phyloP scores from a whole-genome alignment of 2,329 filamentous ascomycete species.

The Pseudogymnoascus sp. region DNA sequence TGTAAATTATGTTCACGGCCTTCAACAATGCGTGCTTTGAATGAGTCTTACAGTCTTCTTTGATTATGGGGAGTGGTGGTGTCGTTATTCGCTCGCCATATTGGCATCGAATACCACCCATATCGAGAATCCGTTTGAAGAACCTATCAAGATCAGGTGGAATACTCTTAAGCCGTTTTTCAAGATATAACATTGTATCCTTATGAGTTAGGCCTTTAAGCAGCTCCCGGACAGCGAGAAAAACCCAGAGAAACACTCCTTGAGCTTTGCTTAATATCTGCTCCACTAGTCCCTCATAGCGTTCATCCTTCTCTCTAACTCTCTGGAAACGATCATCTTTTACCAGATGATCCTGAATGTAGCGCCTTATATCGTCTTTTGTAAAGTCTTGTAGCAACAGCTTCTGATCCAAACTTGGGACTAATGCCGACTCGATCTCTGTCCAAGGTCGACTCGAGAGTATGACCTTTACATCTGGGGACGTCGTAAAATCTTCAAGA shows the following conservation, averaged over 20 bases:
- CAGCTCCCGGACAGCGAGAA: constrained; percentile 10
- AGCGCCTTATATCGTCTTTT: background rate
- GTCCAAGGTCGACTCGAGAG: constrained; percentile 16
- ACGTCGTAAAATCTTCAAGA: background rate
- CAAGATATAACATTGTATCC: constrained; percentile 18
- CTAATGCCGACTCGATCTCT: constrained; percentile 9
- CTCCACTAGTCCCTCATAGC: background rate
- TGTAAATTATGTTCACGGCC: background rate
- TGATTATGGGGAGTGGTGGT: constrained; percentile 5
- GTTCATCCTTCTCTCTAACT: background rate
- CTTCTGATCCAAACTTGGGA: background rate
- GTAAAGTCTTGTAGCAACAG: background rate
- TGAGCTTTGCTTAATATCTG: background rate
- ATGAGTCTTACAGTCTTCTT: constrained; percentile 5
- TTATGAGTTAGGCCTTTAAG: constrained; percentile 9
- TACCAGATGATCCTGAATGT: background rate
- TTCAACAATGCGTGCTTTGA: background rate
- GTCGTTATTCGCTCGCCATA: constrained; percentile 7
- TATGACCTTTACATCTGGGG: constrained; percentile 15
- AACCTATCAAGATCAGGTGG: constrained; percentile 20
- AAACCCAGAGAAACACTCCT: constrained; percentile 15
- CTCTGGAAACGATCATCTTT: background rate
- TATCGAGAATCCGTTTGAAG: constrained; percentile 18
- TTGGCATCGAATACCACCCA: background rate
- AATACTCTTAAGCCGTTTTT: constrained; percentile 15